These are phyloP conservation scores for Talaromyces wortmannii DNA, from an alignment of 495 filamentous ascomycete genomes.

Conservation along the genomic window DNA sequence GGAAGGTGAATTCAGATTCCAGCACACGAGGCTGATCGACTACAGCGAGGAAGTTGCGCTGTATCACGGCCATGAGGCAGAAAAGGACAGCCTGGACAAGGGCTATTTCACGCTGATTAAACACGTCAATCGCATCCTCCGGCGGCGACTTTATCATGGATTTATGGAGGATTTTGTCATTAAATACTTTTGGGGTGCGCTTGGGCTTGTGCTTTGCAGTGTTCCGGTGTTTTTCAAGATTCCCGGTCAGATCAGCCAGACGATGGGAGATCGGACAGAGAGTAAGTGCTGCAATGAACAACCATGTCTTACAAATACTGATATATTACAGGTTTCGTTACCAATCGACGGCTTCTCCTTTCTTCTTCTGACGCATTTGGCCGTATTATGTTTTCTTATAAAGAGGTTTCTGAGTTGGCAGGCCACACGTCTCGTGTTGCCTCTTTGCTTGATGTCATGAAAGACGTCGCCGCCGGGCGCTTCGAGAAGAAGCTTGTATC, in stretches of 20 bases:
- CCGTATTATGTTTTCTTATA: constrained; percentile 96
- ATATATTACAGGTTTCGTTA: constrained; percentile 63
- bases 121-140: constrained; percentile 92
- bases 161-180: constrained; percentile 99
- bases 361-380: constrained; percentile 94
- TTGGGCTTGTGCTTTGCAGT: constrained; percentile 90
- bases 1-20: constrained; percentile 94
- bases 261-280: constrained; percentile 87
- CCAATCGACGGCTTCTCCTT: constrained; percentile 84
- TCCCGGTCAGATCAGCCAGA: constrained; percentile 63
- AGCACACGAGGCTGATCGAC: constrained; percentile 90
- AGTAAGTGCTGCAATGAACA: constrained; percentile 43
- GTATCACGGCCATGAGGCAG: constrained; percentile 87
- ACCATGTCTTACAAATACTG: neutral
- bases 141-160: constrained; percentile 84
- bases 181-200: constrained; percentile 97
- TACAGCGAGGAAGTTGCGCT: constrained; percentile 92
- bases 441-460: constrained; percentile 85
- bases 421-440: constrained; percentile 91
- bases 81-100: constrained; percentile 96
- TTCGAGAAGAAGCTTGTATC: constrained; percentile 97
- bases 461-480: constrained; percentile 78
- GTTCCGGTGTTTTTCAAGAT: constrained; percentile 94
- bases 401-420: constrained; percentile 92
- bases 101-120: constrained; percentile 98